phyloP scores from a whole-genome alignment of 164 flowering plant genomes.

The Piper longum region DNA sequence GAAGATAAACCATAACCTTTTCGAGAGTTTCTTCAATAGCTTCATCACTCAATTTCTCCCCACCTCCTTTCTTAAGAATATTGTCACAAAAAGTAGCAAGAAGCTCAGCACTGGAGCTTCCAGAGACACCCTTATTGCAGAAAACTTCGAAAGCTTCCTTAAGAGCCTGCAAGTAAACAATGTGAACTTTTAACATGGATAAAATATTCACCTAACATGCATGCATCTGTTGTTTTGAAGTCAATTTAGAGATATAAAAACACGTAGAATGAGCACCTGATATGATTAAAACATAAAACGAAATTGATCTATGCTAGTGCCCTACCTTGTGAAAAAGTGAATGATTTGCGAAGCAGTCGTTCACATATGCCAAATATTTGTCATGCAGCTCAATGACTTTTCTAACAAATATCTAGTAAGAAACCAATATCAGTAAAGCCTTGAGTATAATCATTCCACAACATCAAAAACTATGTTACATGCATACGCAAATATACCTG shows the following conservation, averaged over 20 bases:
- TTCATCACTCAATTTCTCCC: constrained; percentile 90
- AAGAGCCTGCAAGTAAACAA: constrained; percentile 40
- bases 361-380: constrained; percentile 73
- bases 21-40: constrained; percentile 91
- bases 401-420: constrained; percentile 65
- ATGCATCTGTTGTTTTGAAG: no score
- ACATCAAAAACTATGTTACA: no score
- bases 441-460: no score
- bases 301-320: constrained; percentile 1
- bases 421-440: no score
- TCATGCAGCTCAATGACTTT: constrained; percentile 94
- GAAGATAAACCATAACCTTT: constrained; percentile 28
- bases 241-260: no score
- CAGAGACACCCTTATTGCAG: constrained; percentile 87
- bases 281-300: background rate
- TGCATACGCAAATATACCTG: constrained; percentile 33
- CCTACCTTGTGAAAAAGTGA: constrained; percentile 88
- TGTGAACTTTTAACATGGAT: background rate
- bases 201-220: no score
- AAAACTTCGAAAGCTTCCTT: constrained; percentile 92
- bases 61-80: constrained; percentile 88
- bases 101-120: constrained; percentile 81
- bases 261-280: no score
- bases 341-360: constrained; percentile 65
- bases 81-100: constrained; percentile 92